Base-by-base conservation (phyloP, 306 rosid species). In the Calophaca sinica region DNA sequence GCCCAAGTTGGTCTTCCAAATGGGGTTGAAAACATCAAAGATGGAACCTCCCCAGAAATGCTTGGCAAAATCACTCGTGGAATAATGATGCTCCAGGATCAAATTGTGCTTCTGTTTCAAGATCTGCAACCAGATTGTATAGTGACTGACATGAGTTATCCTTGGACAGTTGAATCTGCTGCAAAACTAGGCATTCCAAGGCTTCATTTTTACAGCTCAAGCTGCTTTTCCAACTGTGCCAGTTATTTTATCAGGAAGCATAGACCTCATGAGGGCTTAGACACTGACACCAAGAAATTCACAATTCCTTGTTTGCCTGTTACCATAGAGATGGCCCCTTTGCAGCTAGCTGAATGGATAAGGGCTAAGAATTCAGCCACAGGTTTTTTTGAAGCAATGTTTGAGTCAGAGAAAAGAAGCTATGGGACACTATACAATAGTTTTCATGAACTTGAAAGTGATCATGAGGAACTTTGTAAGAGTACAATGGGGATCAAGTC, bases 111-210 rank as follows among this genome's bases (percentile, higher is more conserved):
- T 39, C 6, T 58, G 58, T 41, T 80, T 66, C 79, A 49, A 14
- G 65, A 80, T 1, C 35, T 73, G 7, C 4, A 67, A 49, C 51
- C 84, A 0, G 84, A 73, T 73, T 80, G 76, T 59, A n/a, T 80
- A 2, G 50, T 73, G 0, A 38, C 68, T 0, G 80, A 73, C 49
- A 58, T 80, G 44, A 1, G 2, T 0, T 66, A 29, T 59, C 71
- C 84, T 66, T 80, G 84, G 84, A 80, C 80, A 26, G 84, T 67
- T 20, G 80, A 73, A 3, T 80, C 70, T 1, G 83, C 83, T 48
- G 70, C 70, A 3, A 73, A 80, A 58, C 63, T 80, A 0, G 53
- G 78, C 31, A 73, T 66, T 80, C 83, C 83, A 39, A 66, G 83
- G 79, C 5, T 80, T 29, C 38, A n/a, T 58, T 80, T 20, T 67